Base-by-base conservation (phyloP, 2,329 filamentous ascomycete species). In the Aureobasidium sp. region DNA sequence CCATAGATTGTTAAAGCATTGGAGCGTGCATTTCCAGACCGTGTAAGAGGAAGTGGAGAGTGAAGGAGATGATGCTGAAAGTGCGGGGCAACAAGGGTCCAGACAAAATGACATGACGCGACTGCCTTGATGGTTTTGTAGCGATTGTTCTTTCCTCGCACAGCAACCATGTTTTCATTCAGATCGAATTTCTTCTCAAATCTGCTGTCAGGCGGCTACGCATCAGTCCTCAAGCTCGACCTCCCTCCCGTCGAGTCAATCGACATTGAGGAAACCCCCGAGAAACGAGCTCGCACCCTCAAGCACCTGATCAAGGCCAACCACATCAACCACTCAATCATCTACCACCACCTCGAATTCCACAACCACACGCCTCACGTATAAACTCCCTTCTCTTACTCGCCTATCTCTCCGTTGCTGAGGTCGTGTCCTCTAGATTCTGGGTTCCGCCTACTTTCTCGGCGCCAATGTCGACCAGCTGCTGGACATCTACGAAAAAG, bases 221-320 rank as follows among this genome's bases (percentile, higher is more conserved):
- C 14, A 6, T 40, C 48, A 3, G 48, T 19, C 2, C 48, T 51
- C 25, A 51, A 51, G 14, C 71, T 75, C 57, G 66, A 75, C 40
- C 60, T 96, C 6, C 76, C 85, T 7, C 74, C 86, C 0, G 84
- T 91, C 53, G 75, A 86, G 58, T 76, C 88, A 54, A 83, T 94
- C 70, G 80, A 86, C 67, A 79, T 95, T 62, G 91, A 97, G 71
- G 85, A 84, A 4, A 78, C 83, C 42, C 78, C 83, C 7, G 89
- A 94, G 65, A 91, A 88, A 68, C 78, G 86, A 54, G 83, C 86
- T 16, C 78, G 91, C 57, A 88, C 88, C 17, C 76, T 98, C 57
- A 96, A 95, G 72, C 90, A 97, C 70, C 75, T 98, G 12, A 69
- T 98, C 56, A 88, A 87, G 68, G 85, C 90, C 49, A 97, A 97